Evolutionary conservation across 257 asterid species (phyloP), one percentile per base, ranked within the genome.

Genomic region (Fraxinus anomala): DNA sequence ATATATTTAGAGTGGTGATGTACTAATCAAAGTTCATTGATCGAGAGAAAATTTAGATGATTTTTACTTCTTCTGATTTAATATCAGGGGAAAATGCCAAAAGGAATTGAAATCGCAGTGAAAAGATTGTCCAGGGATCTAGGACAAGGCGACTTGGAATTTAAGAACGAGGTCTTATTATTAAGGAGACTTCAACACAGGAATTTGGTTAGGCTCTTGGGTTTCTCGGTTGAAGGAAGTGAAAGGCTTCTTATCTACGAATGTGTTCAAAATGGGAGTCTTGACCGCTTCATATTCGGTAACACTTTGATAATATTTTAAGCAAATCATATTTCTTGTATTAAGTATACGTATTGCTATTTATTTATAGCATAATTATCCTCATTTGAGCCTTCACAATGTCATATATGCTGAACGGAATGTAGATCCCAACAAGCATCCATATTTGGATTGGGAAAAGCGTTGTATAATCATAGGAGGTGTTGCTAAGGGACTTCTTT

Each of bases 131-230:
- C 90, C 0, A 34, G 0, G 37, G 13, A 67, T 65, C 82, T 86
- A 0, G 79, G 77, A 17, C 90, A 86, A 30, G 90, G 90, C 0
- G 83, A 80, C 34, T 1, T 34, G 40, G 90, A 86, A 76, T 86
- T 86, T 16, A 84, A 84, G 80, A 85, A 80, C 11, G 86, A 85
- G 67, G 85, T 85, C 6, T 70, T 47, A 79, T 68, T 80, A 13
- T 0, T 73, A 16, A 19, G 34, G 54, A 49, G 26, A 12, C 78
- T 74, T 19, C 78, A 74, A 74, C 75, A 72, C 16, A 42, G 75
- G 14, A 72, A 72, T 36, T 4, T 70, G 17, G 56, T 70, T 17
- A 34, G 68, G 26, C 77, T 73, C 24, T 28, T 73, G 67, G 77
- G 77, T 26, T 73, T 73, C 28, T 73, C 44, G 14, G 2, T 73